Evolutionary conservation across 163 green algal genomes (phyloP).

Genomic region (Prototheca wickerhamii): DNA sequence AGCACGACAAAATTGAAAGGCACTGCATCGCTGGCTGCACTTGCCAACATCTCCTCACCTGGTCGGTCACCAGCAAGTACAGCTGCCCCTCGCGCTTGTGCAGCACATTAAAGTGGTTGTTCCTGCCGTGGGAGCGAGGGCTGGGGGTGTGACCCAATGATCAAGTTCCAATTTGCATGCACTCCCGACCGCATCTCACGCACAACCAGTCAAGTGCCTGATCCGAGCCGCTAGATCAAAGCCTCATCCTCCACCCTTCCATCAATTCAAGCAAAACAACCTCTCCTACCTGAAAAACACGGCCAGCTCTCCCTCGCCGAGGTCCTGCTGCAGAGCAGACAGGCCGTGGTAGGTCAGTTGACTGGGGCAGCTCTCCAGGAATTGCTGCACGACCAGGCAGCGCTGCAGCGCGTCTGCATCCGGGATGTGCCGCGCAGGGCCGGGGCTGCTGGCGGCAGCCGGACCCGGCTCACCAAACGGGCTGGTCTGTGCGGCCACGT

Average conservation of each 20-base stretch:
- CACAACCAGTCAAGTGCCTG: too few species aligned
- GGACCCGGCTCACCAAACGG: too few species aligned
- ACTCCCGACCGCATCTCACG: background rate
- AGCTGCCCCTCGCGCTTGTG: conserved; percentile 47
- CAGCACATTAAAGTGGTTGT: conserved; percentile 90
- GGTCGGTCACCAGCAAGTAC: conserved; percentile 77
- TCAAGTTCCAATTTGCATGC: background rate
- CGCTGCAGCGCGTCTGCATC: too few species aligned
- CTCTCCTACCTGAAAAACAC: conserved; percentile 27
- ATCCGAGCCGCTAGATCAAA: too few species aligned
- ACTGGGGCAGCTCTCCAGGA: conserved; percentile 52
- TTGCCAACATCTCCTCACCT: conserved; percentile 14
- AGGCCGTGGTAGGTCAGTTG: conserved; percentile 75
- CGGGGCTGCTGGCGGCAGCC: too few species aligned
- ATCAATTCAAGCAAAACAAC: background rate
- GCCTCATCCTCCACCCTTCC: background rate
- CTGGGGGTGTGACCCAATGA: background rate
- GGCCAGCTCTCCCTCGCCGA: conserved; percentile 40
- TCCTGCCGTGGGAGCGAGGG: conserved; percentile 25
- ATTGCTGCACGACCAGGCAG: conserved; percentile 44
- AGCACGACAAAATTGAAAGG: too few species aligned
- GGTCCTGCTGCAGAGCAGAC: conserved; percentile 29
- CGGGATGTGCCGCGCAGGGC: too few species aligned
- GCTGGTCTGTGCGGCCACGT: too few species aligned
- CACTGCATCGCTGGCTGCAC: background rate